phyloP scores from a whole-genome alignment of 345 rosid genomes.

The Linum tenue region DNA sequence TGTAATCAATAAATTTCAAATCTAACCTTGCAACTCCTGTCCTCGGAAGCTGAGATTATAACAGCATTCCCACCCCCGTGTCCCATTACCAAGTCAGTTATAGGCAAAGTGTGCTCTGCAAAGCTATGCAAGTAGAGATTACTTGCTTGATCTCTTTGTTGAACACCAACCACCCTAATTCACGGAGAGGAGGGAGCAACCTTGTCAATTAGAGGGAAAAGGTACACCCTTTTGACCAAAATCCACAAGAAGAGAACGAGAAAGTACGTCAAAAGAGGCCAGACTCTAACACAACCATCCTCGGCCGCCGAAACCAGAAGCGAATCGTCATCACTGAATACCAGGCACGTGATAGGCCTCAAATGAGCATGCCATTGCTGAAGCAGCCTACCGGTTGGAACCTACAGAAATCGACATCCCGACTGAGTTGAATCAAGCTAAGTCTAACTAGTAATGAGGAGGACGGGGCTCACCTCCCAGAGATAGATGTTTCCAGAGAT shows the following conservation, averaged over 20 bases:
- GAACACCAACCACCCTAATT: conserved; percentile 63
- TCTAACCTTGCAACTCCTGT: conserved; percentile 71
- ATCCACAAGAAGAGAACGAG: background rate
- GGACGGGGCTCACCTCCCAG: conserved; percentile 56
- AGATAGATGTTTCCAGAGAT: conserved; percentile 54
- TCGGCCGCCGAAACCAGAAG: conserved; percentile 72
- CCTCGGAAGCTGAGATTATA: conserved; percentile 79
- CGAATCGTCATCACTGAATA: conserved; percentile 65
- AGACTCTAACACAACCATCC: conserved; percentile 69
- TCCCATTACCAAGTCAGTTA: conserved; percentile 57
- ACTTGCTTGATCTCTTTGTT: conserved; percentile 38
- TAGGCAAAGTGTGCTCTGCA: conserved; percentile 41
- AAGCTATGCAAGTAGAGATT: conserved; percentile 53
- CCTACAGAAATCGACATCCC: conserved; percentile 29
- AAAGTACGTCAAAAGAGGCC: conserved; percentile 64
- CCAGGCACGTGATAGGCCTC: conserved; percentile 60
- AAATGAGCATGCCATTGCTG: conserved; percentile 82
- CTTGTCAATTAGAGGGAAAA: background rate
- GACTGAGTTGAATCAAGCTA: background rate
- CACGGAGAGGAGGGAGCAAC: background rate
- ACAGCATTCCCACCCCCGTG: conserved; percentile 62
- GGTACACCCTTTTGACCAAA: background rate
- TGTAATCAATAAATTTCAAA: background rate
- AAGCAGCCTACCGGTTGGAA: conserved; percentile 63
- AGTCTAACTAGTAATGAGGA: background rate